Conservation (phyloP, 164 flowering plant genomes). For the Liquidambar formosana region DNA sequence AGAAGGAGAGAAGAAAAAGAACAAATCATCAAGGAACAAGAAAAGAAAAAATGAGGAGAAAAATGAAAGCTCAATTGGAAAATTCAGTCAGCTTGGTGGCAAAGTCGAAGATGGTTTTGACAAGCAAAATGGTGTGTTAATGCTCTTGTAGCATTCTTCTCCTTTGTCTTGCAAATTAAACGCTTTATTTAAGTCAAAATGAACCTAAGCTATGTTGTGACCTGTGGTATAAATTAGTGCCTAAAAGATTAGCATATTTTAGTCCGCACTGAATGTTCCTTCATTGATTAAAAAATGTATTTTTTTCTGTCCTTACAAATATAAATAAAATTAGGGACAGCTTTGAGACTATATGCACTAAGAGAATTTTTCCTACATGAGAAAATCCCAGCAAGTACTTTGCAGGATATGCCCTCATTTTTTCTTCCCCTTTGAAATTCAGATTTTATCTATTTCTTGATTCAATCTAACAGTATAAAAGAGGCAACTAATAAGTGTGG, state of each 20-base stretch:
- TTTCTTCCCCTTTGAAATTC: too few relatives aligned
- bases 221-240: not conserved
- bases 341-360: too few relatives aligned
- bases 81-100: constrained; percentile 4
- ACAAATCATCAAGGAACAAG: constrained; percentile 21
- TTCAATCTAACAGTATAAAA: too few relatives aligned
- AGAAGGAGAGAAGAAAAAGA: too few relatives aligned
- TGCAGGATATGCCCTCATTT: too few relatives aligned
- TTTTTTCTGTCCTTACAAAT: too few relatives aligned
- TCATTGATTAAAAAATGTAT: too few relatives aligned
- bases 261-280: not conserved
- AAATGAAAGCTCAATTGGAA: constrained; percentile 1
- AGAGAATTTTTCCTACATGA: too few relatives aligned
- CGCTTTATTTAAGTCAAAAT: not conserved
- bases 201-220: not conserved
- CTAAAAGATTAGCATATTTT: not conserved
- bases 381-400: too few relatives aligned
- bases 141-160: not conserved
- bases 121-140: constrained; percentile 24
- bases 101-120: constrained; percentile 11
- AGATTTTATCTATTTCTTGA: too few relatives aligned
- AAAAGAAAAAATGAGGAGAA: constrained; percentile 17
- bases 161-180: not conserved
- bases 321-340: too few relatives aligned
- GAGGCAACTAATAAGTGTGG: too few relatives aligned